A percentile compares a stretch with the other conserved stretches of the same genome.
phyloP scores from a whole-genome alignment of 345 rosid species.

The Brassica rapa region DNA sequence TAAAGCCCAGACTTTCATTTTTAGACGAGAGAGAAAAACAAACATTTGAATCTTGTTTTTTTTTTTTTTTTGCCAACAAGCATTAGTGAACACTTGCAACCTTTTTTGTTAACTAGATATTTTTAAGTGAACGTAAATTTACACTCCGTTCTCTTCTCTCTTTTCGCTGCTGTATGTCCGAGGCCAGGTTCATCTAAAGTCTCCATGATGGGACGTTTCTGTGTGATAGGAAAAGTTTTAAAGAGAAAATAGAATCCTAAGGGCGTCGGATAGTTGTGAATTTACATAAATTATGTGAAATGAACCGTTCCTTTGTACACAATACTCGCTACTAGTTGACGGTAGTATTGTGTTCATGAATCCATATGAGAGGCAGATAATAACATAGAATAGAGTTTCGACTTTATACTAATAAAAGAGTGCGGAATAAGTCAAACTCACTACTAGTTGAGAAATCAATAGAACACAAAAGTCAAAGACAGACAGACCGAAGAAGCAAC shows the following conservation, averaged over 20 bases:
- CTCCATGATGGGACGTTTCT: not conserved
- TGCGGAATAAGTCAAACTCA: constrained; percentile 17
- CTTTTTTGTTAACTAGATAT: constrained; percentile 8
- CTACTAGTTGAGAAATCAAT: not conserved
- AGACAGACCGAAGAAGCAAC: constrained; percentile 25
- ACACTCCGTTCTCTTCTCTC: not conserved
- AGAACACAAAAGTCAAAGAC: not conserved
- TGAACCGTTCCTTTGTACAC: too few species aligned
- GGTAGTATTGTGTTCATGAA: too few species aligned
- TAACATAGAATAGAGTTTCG: not conserved
- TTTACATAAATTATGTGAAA: too few species aligned
- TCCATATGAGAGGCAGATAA: not conserved
- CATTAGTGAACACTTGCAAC: constrained; percentile 20
- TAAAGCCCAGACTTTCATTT: constrained; percentile 7
- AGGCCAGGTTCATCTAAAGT: not conserved
- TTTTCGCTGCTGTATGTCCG: not conserved
- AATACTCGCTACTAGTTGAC: too few species aligned
- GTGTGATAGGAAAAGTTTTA: not conserved
- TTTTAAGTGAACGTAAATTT: not conserved
- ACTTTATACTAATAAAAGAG: not conserved
- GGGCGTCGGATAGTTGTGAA: not conserved
- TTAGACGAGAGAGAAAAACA: constrained; percentile 12
- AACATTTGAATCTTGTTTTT: not conserved
- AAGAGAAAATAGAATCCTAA: not conserved
- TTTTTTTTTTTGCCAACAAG: not conserved